These are phyloP conservation scores for Marchantia paleacea DNA, from an alignment of 225 moss, liverwort and hornwort species.

Conservation along the genomic window DNA sequence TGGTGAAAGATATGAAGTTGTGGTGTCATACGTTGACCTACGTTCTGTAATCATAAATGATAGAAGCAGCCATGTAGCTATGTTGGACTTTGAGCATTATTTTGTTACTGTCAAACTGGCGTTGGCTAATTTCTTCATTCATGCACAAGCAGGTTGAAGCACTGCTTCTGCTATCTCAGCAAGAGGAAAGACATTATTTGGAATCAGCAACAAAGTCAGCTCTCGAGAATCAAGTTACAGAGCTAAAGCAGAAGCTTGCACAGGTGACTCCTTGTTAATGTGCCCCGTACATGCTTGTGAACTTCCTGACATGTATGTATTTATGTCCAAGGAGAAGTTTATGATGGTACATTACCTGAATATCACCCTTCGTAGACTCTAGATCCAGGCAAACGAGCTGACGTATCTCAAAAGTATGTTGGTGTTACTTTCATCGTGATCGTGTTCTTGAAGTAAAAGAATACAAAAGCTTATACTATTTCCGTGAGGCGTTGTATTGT, in stretches of 20 bases:
- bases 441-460: background rate
- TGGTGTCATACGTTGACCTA: background rate
- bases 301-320: background rate
- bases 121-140: background rate
- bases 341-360: background rate
- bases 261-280: conserved; percentile 50
- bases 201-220: conserved; percentile 75
- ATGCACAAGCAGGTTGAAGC: conserved; percentile 67
- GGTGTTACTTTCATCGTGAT: background rate
- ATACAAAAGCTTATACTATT: background rate
- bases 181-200: conserved; percentile 88
- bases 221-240: conserved; percentile 71
- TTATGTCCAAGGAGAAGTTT: background rate
- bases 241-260: conserved; percentile 68
- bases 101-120: background rate
- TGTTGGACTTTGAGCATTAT: background rate
- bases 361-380: background rate
- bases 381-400: background rate
- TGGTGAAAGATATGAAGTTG: too few species aligned
- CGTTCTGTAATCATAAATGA: background rate
- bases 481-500: background rate
- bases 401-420: background rate
- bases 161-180: conserved; percentile 83
- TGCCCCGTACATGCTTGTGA: background rate
- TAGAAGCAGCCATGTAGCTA: background rate